These are phyloP conservation scores for Eustoma russellianum DNA, from an alignment of 257 asterid genomes.

Conservation along the genomic window DNA sequence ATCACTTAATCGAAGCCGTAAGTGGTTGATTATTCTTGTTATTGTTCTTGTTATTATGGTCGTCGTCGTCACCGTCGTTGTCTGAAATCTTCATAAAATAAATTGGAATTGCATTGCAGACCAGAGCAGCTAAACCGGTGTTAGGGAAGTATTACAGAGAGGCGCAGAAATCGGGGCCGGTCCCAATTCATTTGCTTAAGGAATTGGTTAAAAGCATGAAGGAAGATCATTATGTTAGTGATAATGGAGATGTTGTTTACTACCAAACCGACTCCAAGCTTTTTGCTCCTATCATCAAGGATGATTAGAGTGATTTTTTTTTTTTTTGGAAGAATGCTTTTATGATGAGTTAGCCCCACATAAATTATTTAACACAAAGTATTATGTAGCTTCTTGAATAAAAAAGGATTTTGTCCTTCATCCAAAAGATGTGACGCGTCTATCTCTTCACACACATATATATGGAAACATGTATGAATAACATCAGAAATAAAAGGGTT, in stretches of 20 bases:
- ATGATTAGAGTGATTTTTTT: neutral
- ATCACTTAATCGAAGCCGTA: slow-evolving; percentile 77
- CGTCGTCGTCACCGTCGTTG: too few species aligned
- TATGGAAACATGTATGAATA: too few species aligned
- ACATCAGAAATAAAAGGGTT: too few species aligned
- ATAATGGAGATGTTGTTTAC: slow-evolving; percentile 62
- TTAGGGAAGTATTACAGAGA: slow-evolving; percentile 72
- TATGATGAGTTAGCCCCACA: too few species aligned
- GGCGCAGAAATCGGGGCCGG: slow-evolving; percentile 57
- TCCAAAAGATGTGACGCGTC: too few species aligned
- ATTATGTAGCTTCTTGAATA: too few species aligned
- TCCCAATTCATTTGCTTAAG: slow-evolving; percentile 53
- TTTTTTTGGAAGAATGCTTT: too few species aligned
- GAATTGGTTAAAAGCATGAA: slow-evolving; percentile 44
- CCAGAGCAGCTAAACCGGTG: slow-evolving; percentile 53
- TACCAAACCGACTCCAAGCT: slow-evolving; percentile 52
- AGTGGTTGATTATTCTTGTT: neutral
- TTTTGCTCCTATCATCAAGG: neutral
- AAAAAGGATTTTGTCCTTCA: too few species aligned
- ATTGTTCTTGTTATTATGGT: too few species aligned
- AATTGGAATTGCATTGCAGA: slow-evolving; percentile 36
- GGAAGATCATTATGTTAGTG: slow-evolving; percentile 64
- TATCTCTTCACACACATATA: too few species aligned
- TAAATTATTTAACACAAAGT: too few species aligned
- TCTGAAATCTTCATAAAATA: neutral